These are phyloP conservation scores for Globisporangium spinosum DNA, from an alignment of 352 stramenopile genomes.

Conservation along the genomic window DNA sequence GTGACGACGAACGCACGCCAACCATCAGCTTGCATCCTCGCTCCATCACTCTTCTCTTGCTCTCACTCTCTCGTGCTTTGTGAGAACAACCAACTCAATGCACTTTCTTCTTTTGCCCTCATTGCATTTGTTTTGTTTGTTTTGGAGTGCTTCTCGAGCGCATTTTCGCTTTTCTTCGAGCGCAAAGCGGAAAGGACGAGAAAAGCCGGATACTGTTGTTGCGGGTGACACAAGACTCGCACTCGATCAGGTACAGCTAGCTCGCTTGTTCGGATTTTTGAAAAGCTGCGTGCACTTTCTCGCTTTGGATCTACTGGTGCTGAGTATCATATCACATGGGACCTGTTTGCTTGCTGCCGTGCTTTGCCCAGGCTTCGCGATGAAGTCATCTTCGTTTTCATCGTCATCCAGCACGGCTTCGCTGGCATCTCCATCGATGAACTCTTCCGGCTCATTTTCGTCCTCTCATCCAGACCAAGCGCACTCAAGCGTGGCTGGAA, in stretches of 20 bases:
- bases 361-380: neutral
- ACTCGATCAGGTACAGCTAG: neutral
- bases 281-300: neutral
- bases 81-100: conserved; percentile 5
- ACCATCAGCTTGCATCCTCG: neutral
- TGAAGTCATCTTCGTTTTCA: conserved; percentile 19
- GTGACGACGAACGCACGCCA: conserved; percentile 2
- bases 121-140: neutral
- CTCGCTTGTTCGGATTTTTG: neutral
- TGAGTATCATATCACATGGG: no score
- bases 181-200: conserved; percentile 4
- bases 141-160: neutral
- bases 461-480: neutral
- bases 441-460: conserved; percentile 12
- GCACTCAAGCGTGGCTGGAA: neutral
- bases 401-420: conserved; percentile 17
- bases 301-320: neutral
- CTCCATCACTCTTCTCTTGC: neutral
- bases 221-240: neutral
- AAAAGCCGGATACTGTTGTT: neutral
- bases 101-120: conserved; percentile 8
- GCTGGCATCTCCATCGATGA: conserved; percentile 15
- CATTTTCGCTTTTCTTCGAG: conserved; percentile 3
- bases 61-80: neutral
- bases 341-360: neutral